phyloP scores from a whole-genome alignment of 345 rosid species.

The Brassica carinata region DNA sequence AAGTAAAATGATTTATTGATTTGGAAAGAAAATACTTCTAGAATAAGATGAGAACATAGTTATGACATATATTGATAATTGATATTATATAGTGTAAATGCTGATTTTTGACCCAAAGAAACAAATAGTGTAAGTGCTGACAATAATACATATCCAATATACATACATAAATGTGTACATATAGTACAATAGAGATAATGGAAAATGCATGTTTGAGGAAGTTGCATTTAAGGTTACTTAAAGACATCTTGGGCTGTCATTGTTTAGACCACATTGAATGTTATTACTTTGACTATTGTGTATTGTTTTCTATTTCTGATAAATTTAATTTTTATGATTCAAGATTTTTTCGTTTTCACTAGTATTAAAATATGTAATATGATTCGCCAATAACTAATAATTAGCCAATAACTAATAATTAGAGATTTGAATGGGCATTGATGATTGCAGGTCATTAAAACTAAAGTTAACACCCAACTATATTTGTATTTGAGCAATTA shows the following conservation, averaged over 20 bases:
- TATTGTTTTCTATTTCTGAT: too few species aligned
- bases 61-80: not conserved
- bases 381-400: slow-evolving; percentile 18
- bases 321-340: not conserved
- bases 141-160: not conserved
- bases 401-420: too few species aligned
- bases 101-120: not conserved
- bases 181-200: not conserved
- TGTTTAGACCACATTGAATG: slow-evolving; percentile 22
- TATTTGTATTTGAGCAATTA: slow-evolving; percentile 28
- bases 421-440: slow-evolving; percentile 9
- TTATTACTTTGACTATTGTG: too few species aligned
- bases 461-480: slow-evolving; percentile 28
- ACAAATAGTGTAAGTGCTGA: not conserved
- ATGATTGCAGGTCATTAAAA: slow-evolving; percentile 20
- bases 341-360: not conserved
- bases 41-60: not conserved
- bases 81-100: not conserved
- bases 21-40: not conserved
- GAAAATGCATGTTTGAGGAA: slow-evolving; percentile 20
- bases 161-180: not conserved
- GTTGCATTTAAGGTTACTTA: slow-evolving; percentile 27
- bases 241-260: slow-evolving; percentile 22
- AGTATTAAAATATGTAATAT: not conserved
- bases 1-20: slow-evolving; percentile 1